Evolutionary conservation across 2,329 filamentous ascomycete genomes (phyloP).

Genomic region (Exophiala aquamarina): DNA sequence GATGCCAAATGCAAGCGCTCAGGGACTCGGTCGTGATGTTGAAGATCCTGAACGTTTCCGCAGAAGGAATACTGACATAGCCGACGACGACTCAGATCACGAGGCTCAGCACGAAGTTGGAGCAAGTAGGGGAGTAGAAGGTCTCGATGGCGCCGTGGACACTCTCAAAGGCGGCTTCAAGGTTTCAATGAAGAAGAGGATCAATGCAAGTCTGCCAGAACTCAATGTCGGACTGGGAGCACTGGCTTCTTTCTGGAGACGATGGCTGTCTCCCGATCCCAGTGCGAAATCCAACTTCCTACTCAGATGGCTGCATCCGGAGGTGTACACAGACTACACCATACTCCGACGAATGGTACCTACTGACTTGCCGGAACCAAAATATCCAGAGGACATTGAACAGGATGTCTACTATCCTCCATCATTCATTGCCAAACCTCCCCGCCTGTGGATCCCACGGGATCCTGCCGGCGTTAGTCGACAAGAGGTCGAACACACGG

Average conservation of each 20-base stretch:
- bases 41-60: conserved; percentile 36
- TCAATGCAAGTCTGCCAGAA: conserved; percentile 15
- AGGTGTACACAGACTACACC: conserved; percentile 20
- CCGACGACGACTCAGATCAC: conserved; percentile 40
- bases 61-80: conserved; percentile 14
- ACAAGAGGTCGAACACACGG: conserved; percentile 71
- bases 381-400: conserved; percentile 63
- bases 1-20: background rate
- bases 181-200: conserved; percentile 12
- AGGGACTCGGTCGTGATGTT: conserved; percentile 13
- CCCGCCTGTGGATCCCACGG: conserved; percentile 76
- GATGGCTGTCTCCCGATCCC: conserved; percentile 19
- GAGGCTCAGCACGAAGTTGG: conserved; percentile 35
- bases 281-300: conserved; percentile 34
- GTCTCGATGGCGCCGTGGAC: conserved; percentile 12
- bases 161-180: conserved; percentile 16
- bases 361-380: conserved; percentile 36
- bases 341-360: conserved; percentile 22
- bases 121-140: conserved; percentile 11
- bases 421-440: conserved; percentile 60
- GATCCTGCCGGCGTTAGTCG: conserved; percentile 72
- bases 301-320: conserved; percentile 33
- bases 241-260: conserved; percentile 14
- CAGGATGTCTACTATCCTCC: conserved; percentile 73
- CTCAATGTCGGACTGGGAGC: conserved; percentile 3